Evolutionary conservation across 305 asterid genomes (phyloP).

Genomic region (Fraxinus dipetala): DNA sequence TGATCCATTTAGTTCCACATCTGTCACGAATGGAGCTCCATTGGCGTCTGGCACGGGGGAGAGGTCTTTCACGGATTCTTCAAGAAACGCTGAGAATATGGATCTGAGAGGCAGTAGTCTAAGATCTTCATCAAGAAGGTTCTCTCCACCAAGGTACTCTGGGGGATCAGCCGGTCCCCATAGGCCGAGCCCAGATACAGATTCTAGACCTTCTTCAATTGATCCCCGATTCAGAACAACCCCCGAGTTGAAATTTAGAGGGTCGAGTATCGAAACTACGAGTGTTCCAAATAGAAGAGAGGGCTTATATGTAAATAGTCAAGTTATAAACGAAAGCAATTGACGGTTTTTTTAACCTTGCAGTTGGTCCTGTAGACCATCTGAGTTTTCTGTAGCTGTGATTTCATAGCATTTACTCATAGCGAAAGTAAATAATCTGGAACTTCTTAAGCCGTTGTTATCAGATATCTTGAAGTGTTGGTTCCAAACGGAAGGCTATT

Average conservation of each 20-base stretch:
- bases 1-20: slow-evolving; percentile 56
- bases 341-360: slow-evolving; percentile 21
- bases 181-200: slow-evolving; percentile 45
- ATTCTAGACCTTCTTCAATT: slow-evolving; percentile 45
- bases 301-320: slow-evolving; percentile 48
- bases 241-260: slow-evolving; percentile 72
- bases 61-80: slow-evolving; percentile 53
- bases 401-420: slow-evolving; percentile 31
- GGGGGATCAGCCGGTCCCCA: slow-evolving; percentile 50
- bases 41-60: slow-evolving; percentile 47
- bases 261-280: slow-evolving; percentile 48
- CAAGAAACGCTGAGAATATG: slow-evolving; percentile 59
- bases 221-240: slow-evolving; percentile 59
- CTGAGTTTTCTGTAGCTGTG: slow-evolving; percentile 29
- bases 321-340: slow-evolving; percentile 53
- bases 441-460: slow-evolving; percentile 19
- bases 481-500: not conserved
- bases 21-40: slow-evolving; percentile 46
- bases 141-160: slow-evolving; percentile 64
- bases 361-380: slow-evolving; percentile 4
- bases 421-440: slow-evolving; percentile 26
- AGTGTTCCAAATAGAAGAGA: slow-evolving; percentile 74
- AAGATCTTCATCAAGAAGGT: slow-evolving; percentile 63
- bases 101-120: slow-evolving; percentile 61
- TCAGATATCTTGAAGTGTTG: not conserved